A percentile compares a stretch with the other conserved stretches of the same genome.
phyloP scores from a whole-genome alignment of 345 rosid genomes.

The Passiflora organensis region DNA sequence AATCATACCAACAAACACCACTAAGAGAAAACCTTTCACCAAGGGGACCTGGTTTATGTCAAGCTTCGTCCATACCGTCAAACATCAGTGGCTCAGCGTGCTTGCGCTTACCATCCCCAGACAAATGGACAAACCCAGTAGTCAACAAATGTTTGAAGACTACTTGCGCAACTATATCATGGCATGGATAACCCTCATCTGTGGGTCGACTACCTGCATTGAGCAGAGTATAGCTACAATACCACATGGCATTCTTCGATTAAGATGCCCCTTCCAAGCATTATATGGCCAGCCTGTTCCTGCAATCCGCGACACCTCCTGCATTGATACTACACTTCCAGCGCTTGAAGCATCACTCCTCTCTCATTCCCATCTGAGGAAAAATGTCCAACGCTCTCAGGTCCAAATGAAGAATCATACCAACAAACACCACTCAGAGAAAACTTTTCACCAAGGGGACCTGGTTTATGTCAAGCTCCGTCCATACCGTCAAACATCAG shows the following conservation, averaged over 20 bases:
- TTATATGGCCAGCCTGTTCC: neutral
- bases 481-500: neutral
- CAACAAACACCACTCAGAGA: neutral
- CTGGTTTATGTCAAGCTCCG: neutral
- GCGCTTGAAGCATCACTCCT: too few relatives aligned
- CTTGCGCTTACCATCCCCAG: too few relatives aligned
- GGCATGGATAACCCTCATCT: neutral
- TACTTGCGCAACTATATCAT: neutral
- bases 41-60: neutral
- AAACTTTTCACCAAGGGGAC: neutral
- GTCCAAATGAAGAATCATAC: neutral
- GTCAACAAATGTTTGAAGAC: neutral
- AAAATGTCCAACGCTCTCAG: too few relatives aligned
- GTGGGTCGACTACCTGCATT: neutral
- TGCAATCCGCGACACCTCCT: too few relatives aligned
- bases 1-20: neutral
- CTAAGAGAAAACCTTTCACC: neutral
- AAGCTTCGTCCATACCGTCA: neutral
- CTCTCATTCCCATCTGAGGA: too few relatives aligned
- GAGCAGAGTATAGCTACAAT: neutral
- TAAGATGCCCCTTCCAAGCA: neutral
- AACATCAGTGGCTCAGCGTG: neutral
- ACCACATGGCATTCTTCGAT: neutral
- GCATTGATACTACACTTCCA: rapidly evolving
- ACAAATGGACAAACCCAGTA: neutral